These are phyloP conservation scores for Termitomyces sp. DNA, from an alignment of 768 basidiomycete genomes.

Conservation along the genomic window DNA sequence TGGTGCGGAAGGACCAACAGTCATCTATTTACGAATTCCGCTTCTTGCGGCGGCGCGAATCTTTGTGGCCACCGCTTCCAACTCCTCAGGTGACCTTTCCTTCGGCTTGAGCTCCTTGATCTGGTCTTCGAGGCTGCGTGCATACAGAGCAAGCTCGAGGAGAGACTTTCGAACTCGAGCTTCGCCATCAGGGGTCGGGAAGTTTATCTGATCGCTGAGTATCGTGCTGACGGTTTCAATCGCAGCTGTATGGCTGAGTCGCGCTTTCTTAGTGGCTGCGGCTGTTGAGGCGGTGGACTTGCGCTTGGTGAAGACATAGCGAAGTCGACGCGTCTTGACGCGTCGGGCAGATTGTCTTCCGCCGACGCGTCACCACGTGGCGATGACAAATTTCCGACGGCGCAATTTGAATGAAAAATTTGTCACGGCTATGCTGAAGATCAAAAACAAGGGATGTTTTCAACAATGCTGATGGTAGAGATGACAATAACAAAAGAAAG, in stretches of 20 bases:
- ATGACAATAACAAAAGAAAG: not conserved
- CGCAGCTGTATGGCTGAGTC: slow-evolving; percentile 23
- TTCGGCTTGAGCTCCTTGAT: slow-evolving; percentile 25
- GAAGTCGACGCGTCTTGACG: slow-evolving; percentile 11
- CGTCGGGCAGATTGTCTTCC: not conserved
- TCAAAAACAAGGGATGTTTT: slow-evolving; percentile 1
- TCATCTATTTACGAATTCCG: slow-evolving; percentile 54
- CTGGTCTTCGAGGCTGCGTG: slow-evolving; percentile 28
- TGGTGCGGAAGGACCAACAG: slow-evolving; percentile 22
- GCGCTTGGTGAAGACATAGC: slow-evolving; percentile 35
- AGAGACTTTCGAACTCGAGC: slow-evolving; percentile 22
- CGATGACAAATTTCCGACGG: not conserved
- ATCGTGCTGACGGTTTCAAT: slow-evolving; percentile 30
- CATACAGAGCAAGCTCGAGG: slow-evolving; percentile 28
- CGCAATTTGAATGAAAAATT: not conserved
- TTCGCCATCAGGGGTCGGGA: slow-evolving; percentile 32
- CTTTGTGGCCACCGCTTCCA: slow-evolving; percentile 44
- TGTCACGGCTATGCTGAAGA: not conserved
- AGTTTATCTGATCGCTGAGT: slow-evolving; percentile 35
- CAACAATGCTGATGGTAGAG: not conserved
- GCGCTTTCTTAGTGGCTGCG: slow-evolving; percentile 28
- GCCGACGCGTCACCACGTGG: not conserved
- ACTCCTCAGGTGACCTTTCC: slow-evolving; percentile 35
- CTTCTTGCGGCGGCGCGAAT: slow-evolving; percentile 42
- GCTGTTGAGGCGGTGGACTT: slow-evolving; percentile 31